Base-by-base conservation (phyloP, 2,329 filamentous ascomycete species). In the Sphaerulina populicola region DNA sequence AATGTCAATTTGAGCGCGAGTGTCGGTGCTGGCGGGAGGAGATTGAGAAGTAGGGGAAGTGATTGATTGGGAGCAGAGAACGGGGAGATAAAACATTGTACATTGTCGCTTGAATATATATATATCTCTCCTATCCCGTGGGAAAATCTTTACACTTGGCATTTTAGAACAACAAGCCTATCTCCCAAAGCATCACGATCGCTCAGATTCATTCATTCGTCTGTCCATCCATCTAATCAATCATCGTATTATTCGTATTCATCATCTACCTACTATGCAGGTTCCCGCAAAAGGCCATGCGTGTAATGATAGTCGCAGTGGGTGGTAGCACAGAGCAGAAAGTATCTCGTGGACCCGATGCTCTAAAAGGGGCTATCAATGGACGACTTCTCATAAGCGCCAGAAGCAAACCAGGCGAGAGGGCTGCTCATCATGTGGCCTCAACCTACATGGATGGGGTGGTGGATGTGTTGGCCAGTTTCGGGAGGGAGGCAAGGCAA, bases 1-100 rank as follows among this genome's bases (percentile, higher is more conserved):
- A 64, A 64, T 53, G 39, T 73, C 57, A 72, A 74, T 44, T 51
- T 72, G 58, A 65, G 63, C 49, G 69, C 62, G 49, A 72, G 65
- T 60, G 68, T 68, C 48, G 69, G 69, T 12, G 52, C 57, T 37
- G 58, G 49, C 1, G 52, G 59, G 27, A 64, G 68, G 74, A 78
- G 70, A 68, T 76, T 70, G 72, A 78, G 66, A 41, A 59, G 54
- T 48, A 53, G 55, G 6, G 57, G 57, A 9, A 57, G 54, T 39
- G 57, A 59, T 53, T 58, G 46, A 55, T 27, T 18, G 2, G 18
- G 15, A 18, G 15, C 7, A 21, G 23, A 30, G 31, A n/a, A 29
- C 6, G 18, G 18, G 14, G 29, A 35, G 23, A 27, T 18, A 39
- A 33, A 7, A 7, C 11, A 21, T 37, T 12, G 18, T 9, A 35